These are phyloP conservation scores for Suillus spraguei DNA, from an alignment of 768 basidiomycete species.

Conservation along the genomic window DNA sequence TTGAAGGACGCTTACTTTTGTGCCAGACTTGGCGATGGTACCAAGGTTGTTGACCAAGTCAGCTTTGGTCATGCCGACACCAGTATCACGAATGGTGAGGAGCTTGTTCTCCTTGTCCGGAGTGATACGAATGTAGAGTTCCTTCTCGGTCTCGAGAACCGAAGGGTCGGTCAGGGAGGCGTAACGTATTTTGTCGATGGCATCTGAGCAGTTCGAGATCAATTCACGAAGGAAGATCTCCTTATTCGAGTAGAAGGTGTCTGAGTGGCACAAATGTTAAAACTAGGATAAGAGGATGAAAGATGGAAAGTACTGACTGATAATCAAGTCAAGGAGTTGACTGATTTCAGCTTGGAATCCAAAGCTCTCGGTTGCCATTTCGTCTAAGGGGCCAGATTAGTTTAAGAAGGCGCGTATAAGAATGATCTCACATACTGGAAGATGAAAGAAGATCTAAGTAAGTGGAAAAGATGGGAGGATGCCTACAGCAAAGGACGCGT, in stretches of 20 bases:
- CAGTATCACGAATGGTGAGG: constrained; percentile 90
- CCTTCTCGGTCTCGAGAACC: constrained; percentile 87
- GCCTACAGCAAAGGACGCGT: constrained; percentile 21
- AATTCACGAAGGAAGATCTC: constrained; percentile 99
- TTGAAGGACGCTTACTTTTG: constrained; percentile 57
- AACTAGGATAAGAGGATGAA: constrained; percentile 3
- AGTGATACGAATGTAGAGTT: constrained; percentile 90
- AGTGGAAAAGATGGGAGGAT: constrained; percentile 16
- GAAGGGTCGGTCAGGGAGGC: constrained; percentile 92
- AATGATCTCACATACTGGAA: constrained; percentile 19
- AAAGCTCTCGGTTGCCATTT: constrained; percentile 85
- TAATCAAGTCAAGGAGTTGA: constrained; percentile 97
- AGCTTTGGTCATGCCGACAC: constrained; percentile 99
- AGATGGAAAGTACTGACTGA: constrained; percentile 62
- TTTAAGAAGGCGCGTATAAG: background rate
- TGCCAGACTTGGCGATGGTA: constrained; percentile 94
- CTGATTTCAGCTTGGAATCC: constrained; percentile 99
- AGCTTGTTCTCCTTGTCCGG: constrained; percentile 97
- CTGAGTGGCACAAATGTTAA: constrained; percentile 38
- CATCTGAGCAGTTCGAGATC: constrained; percentile 97
- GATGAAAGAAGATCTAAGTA: constrained; percentile 12
- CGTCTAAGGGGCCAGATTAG: constrained; percentile 25
- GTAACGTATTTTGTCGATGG: constrained; percentile 99
- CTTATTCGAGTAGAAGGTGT: constrained; percentile 99
- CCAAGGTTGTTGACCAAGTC: constrained; percentile 99